Evolutionary conservation across 1,284 basidiomycete species (phyloP).

Genomic region (Leccinum olivaceoglutinosum): DNA sequence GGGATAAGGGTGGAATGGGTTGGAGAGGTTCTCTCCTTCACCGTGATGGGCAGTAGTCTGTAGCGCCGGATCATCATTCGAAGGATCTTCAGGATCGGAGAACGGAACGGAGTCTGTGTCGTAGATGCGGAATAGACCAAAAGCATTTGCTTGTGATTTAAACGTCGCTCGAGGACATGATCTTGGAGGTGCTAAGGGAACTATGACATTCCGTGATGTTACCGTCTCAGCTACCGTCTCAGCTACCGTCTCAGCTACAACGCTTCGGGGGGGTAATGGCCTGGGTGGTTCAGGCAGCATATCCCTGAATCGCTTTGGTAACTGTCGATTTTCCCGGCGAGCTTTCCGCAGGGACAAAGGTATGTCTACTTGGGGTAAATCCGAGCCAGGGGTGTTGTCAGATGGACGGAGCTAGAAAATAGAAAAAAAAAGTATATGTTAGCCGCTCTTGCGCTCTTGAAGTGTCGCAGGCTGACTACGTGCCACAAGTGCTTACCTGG

Average conservation of each 20-base stretch:
- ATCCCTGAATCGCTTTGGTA: not conserved
- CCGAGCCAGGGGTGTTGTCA: not conserved
- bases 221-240: not conserved
- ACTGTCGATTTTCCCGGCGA: not conserved
- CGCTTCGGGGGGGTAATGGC: not conserved
- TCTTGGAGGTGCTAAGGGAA: not conserved
- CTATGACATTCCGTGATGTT: not conserved
- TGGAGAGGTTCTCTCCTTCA: not conserved
- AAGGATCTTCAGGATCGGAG: not conserved
- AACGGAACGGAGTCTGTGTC: not conserved
- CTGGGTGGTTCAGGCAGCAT: not conserved
- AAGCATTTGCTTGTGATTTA: not conserved
- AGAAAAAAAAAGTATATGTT: not conserved
- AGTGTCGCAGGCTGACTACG: no score
- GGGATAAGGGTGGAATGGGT: not conserved
- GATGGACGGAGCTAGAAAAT: not conserved
- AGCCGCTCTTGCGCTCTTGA: no score
- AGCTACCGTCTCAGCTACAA: not conserved
- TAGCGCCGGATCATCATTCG: not conserved
- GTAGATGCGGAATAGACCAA: not conserved
- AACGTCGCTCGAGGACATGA: not conserved
- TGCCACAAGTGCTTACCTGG: no score
- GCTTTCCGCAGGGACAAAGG: not conserved
- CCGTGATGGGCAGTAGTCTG: not conserved
- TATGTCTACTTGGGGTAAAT: not conserved